Evolutionary conservation across 495 filamentous ascomycete genomes (phyloP).

Genomic region (Penicillium steckii): DNA sequence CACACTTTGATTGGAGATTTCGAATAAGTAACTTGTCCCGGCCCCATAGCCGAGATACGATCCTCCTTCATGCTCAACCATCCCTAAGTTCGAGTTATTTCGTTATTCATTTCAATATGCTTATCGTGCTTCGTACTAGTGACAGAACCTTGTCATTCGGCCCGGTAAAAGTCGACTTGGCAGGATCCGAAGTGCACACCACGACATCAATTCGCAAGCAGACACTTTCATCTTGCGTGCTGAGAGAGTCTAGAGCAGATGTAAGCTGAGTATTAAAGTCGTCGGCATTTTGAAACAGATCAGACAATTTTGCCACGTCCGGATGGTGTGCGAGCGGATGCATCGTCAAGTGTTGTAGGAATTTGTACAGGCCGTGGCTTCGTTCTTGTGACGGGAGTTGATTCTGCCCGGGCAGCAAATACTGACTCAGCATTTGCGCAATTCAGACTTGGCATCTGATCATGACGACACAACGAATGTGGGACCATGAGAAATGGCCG

Average conservation of each 20-base stretch:
- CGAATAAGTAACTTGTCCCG: background rate
- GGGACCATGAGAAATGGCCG: background rate
- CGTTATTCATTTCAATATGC: background rate
- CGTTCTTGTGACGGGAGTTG: background rate
- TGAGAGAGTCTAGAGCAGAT: background rate
- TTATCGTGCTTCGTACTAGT: background rate
- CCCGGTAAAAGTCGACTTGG: background rate
- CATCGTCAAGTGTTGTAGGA: background rate
- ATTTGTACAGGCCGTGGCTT: background rate
- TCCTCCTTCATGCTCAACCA: background rate
- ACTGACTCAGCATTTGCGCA: constrained; percentile 6
- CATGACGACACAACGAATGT: background rate
- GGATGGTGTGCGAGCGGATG: background rate
- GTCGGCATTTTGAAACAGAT: constrained; percentile 6
- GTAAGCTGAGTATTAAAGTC: background rate
- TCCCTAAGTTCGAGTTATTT: background rate
- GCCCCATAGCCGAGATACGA: background rate
- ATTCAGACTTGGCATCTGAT: background rate
- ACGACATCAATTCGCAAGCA: background rate
- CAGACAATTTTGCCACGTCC: constrained; percentile 1
- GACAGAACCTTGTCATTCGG: background rate
- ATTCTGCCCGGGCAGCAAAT: constrained; percentile 18
- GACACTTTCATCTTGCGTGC: background rate
- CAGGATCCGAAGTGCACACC: background rate
- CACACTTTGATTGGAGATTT: background rate